Base-by-base conservation (phyloP, 2,329 filamentous ascomycete species). In the Fusarium foetens region DNA sequence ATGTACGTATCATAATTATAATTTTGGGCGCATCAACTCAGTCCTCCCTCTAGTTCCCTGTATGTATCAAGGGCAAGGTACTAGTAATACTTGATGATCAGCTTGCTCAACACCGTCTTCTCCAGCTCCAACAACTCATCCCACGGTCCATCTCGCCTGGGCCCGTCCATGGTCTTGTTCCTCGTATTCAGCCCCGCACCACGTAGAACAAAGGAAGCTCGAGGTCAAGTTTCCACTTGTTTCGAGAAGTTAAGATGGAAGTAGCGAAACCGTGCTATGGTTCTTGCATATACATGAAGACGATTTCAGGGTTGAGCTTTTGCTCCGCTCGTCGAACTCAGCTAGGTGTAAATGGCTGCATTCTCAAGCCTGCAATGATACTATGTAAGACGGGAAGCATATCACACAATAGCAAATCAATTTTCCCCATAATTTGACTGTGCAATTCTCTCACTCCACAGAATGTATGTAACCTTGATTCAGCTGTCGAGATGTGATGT, bases 211-310 rank as follows among this genome's bases (percentile, higher is more conserved):
- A 67, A 53, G 46, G 46, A 61, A 60, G 45, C 33, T 35, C 42
- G 29, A 53, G 35, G 25, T 31, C 41, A 41, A 51, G 55, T 66
- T 72, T 48, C 71, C 71, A 66, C 72, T 74, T 76, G 55, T 58
- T 76, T 76, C 72, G 62, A 74, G 72, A 77, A 77, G 70, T 63
- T 36, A 38, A 42, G 58, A 54, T 70, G 13, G 69, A 75, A 74
- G 39, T 25, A 27, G 46, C 21, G 46, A 23, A 48, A 25, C 31
- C 38, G 19, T 41, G 46, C 42, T 48, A 38, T 64, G 63, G 61
- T 66, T 58, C 55, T 36, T 61, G 48, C 57, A 29, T 58, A 49
- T 59, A 63, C 70, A 48, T 31, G 45, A 68, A 63, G 65, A 67
- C 53, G 69, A 69, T 69, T 59, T 48, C 19, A 27, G 35, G 41